Percentiles rank a stretch among this genome's conserved stretches.
Conservation (phyloP, 805 yeast genomes). For the Grigorovia jiainica region DNA sequence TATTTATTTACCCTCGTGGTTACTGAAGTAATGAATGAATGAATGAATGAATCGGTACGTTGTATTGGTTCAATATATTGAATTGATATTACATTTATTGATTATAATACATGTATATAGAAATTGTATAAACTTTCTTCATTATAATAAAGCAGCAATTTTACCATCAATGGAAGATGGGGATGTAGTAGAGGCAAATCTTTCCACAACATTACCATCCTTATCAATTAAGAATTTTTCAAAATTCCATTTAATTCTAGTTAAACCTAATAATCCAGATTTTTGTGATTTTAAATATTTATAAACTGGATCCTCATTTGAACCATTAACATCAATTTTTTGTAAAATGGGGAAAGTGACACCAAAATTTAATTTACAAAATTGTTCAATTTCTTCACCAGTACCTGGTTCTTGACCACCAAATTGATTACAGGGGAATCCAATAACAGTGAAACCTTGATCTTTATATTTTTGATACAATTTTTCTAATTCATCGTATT, state of each 20-base stretch:
- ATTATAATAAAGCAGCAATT: slow-evolving; percentile 46
- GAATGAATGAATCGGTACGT: too few species aligned
- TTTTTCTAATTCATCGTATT: slow-evolving; percentile 60
- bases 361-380: slow-evolving; percentile 74
- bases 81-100: too few species aligned
- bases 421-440: slow-evolving; percentile 90
- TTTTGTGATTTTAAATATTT: slow-evolving; percentile 60
- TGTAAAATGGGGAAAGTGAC: slow-evolving; percentile 86
- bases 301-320: slow-evolving; percentile 69
- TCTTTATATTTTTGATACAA: slow-evolving; percentile 56
- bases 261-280: slow-evolving; percentile 52
- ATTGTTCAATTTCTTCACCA: slow-evolving; percentile 57
- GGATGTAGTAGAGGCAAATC: slow-evolving; percentile 58
- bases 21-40: too few species aligned
- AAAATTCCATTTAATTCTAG: slow-evolving; percentile 70
- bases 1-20: too few species aligned
- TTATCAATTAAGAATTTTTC: slow-evolving; percentile 56
- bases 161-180: slow-evolving; percentile 54
- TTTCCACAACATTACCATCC: slow-evolving; percentile 44
- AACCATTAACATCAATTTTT: slow-evolving; percentile 86
- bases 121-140: slow-evolving; percentile 1
- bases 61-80: too few species aligned
- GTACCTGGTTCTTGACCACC: slow-evolving; percentile 69
- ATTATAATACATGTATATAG: not conserved
- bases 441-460: slow-evolving; percentile 57